Percentiles rank a stretch among this genome's conserved stretches.
These are phyloP conservation scores for Tarenaya hassleriana DNA, from an alignment of 345 rosid genomes.

Conservation along the genomic window DNA sequence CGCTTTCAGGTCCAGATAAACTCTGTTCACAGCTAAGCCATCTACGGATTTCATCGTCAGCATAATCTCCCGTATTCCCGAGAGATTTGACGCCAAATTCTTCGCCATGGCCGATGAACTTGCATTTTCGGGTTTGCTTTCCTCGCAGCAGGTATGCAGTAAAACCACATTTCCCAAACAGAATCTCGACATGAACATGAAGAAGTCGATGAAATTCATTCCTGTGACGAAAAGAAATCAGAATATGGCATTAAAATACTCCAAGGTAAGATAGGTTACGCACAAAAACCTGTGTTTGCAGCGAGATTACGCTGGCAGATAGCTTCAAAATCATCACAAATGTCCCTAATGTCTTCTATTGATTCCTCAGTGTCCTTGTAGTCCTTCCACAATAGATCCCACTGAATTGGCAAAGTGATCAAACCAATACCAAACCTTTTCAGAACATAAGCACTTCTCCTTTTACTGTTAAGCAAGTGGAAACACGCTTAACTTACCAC, in stretches of 20 bases:
- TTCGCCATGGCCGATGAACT: constrained; percentile 31
- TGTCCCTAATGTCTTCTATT: constrained; percentile 84
- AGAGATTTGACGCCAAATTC: constrained; percentile 47
- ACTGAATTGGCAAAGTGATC: constrained; percentile 35
- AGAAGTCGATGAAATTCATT: constrained; percentile 77
- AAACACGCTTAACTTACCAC: constrained; percentile 69
- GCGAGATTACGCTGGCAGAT: constrained; percentile 93
- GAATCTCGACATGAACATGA: constrained; percentile 51
- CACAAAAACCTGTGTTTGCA: constrained; percentile 73
- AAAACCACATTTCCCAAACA: constrained; percentile 48
- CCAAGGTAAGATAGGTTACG: constrained; percentile 7
- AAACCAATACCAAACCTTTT: not conserved
- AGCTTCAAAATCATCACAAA: constrained; percentile 83
- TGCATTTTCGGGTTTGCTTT: constrained; percentile 17
- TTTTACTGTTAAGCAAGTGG: constrained; percentile 1
- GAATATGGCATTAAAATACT: not conserved
- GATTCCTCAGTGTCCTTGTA: constrained; percentile 73
- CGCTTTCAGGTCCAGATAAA: constrained; percentile 38
- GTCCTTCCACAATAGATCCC: constrained; percentile 75
- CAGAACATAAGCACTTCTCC: not conserved
- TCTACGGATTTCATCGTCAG: constrained; percentile 45
- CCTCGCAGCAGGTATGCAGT: constrained; percentile 21
- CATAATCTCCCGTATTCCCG: constrained; percentile 36
- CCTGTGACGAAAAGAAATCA: constrained; percentile 36
- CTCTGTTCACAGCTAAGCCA: constrained; percentile 28